Evolutionary conservation across 108 stramenopile species (phyloP), one percentile per base, ranked within the genome.

Genomic region (Skeletonema potamos): DNA sequence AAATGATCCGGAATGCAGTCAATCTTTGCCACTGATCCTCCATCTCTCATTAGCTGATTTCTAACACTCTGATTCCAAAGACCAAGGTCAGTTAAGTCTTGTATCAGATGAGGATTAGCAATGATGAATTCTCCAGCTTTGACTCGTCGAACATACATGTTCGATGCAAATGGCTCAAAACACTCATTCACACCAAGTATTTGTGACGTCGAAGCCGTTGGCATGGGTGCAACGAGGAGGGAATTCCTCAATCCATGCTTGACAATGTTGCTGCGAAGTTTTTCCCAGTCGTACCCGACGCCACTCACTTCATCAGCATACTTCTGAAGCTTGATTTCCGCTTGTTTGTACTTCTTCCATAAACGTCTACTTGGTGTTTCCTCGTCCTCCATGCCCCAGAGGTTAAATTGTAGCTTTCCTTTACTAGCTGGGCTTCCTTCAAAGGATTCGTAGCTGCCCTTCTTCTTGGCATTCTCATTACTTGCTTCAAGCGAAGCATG

Each of bases 101-200:
- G 88, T 27, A 99, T 86, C 27, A 99, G 83, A 76, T 98, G 97
- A 24, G 94, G 96, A 80, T 99, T 99, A 8, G 91, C 92, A 79
- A 99, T 84, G 68, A 92, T 96, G 84, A 98, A 99, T 76, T 99
- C 98, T 15, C 98, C 98, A 12, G 98, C 97, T 62, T 96, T 95
- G 39, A 98, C 97, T 33, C 96, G 87, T 22, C 98, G 84, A 57
- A 94, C 81, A 80, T 99, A 99, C 68, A 99, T 82, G 67, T 99
- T 99, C 15, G 94, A 93, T 28, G 95, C 96, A 82, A 97, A 97
- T 9, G 98, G 98, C 79, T 99, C 98, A 62, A 97, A 91, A 62
- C 96, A 96, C 71, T 99, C 98, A 77, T 99, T 99, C 55, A 97
- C 96, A 18, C 98, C 98, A 54, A 98, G 77, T 48, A 99, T 96